Percentiles rank a stretch among this genome's conserved stretches.
phyloP scores from a whole-genome alignment of 441 rosid genomes.

The Cnidoscolus chayamansa region DNA sequence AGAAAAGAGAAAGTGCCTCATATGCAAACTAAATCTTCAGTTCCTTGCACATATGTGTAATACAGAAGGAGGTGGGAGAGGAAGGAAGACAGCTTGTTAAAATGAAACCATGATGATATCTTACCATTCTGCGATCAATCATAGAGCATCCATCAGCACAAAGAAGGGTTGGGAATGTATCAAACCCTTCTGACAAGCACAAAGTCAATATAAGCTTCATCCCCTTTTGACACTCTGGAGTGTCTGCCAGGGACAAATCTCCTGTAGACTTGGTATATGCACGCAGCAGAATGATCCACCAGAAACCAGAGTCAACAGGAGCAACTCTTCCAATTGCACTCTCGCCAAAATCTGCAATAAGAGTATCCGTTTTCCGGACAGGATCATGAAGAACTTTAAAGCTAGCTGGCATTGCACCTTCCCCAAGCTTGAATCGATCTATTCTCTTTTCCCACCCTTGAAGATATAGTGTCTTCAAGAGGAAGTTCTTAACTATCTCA shows the following conservation, averaged over 20 bases:
- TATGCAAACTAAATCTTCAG: neutral
- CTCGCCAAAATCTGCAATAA: conserved; percentile 91
- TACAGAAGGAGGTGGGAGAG: neutral
- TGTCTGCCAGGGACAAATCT: conserved; percentile 75
- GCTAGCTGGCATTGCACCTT: conserved; percentile 96
- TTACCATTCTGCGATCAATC: conserved; percentile 97
- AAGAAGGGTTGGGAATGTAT: conserved; percentile 88
- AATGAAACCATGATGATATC: neutral
- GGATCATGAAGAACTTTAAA: conserved; percentile 94
- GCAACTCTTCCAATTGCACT: conserved; percentile 98
- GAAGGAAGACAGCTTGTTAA: neutral
- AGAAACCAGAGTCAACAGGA: conserved; percentile 95
- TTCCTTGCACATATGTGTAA: too few species aligned
- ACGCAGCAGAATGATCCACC: conserved; percentile 98
- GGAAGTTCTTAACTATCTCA: conserved; percentile 83
- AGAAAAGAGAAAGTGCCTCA: too few species aligned
- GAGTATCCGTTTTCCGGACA: conserved; percentile 55
- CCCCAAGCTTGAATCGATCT: conserved; percentile 86
- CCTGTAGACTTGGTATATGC: conserved; percentile 95
- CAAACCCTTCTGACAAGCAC: conserved; percentile 89
- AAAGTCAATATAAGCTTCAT: conserved; percentile 72
- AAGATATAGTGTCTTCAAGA: conserved; percentile 76
- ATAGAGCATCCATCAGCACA: conserved; percentile 93
- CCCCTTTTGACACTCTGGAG: conserved; percentile 84
- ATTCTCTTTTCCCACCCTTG: conserved; percentile 91